Conservation (phyloP, 2,329 filamentous ascomycete genomes). For the Penicillium hesseltinei region DNA sequence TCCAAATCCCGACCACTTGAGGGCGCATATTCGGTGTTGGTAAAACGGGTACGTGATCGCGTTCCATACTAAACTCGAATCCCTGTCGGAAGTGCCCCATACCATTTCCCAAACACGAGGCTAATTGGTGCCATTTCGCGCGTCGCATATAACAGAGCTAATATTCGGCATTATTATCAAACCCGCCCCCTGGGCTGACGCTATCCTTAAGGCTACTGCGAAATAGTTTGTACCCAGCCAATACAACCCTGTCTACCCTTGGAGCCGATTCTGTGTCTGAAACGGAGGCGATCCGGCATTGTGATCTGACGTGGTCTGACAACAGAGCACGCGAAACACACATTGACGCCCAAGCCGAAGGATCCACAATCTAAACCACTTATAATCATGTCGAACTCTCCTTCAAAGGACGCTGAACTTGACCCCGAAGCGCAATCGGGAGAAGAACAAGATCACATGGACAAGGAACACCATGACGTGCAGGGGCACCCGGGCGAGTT, state of each 20-base stretch:
- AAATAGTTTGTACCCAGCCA: conserved; percentile 40
- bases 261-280: conserved; percentile 25
- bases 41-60: conserved; percentile 22
- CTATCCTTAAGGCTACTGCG: conserved; percentile 32
- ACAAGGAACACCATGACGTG: conserved; percentile 63
- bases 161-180: conserved; percentile 31
- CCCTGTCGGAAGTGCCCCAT: conserved; percentile 7
- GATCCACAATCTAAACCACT: conserved; percentile 40
- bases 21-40: conserved; percentile 25
- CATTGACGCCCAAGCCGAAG: conserved; percentile 35
- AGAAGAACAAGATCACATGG: conserved; percentile 88
- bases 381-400: conserved; percentile 95
- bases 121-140: conserved; percentile 27
- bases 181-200: conserved; percentile 31
- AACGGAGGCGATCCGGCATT: conserved; percentile 24
- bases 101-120: conserved; percentile 12
- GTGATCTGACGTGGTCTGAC: conserved; percentile 48
- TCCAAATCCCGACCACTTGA: conserved; percentile 14
- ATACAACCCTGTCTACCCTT: conserved; percentile 27
- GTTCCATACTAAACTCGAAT: conserved; percentile 11
- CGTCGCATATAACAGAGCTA: conserved; percentile 26
- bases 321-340: conserved; percentile 39
- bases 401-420: conserved; percentile 82
- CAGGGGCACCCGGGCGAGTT: conserved; percentile 77
- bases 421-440: conserved; percentile 92